Evolutionary conservation across 352 stramenopile species (phyloP).

Genomic region (Pythium utonaiense): DNA sequence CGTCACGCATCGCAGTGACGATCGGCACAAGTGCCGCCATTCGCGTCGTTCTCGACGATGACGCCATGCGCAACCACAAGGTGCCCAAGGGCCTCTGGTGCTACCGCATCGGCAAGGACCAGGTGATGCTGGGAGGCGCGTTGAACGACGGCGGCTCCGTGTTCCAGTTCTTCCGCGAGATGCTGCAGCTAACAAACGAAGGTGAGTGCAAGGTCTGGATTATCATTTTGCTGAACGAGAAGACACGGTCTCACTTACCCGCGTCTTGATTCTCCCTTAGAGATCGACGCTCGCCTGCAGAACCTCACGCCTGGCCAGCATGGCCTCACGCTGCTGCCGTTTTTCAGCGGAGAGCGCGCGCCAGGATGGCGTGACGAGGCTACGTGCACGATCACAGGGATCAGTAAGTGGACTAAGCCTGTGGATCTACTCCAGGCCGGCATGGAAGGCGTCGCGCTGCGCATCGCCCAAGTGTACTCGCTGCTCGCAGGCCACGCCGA

Average conservation of each 20-base stretch:
- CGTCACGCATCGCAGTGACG: slow-evolving; percentile 89
- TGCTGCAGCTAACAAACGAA: slow-evolving; percentile 53
- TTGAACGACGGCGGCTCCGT: slow-evolving; percentile 97
- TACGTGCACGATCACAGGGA: slow-evolving; percentile 86
- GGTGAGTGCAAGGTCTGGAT: slow-evolving; percentile 25
- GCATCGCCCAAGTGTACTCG: slow-evolving; percentile 81
- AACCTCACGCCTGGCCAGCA: slow-evolving; percentile 46
- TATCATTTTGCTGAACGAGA: too few relatives aligned
- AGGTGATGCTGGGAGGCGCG: slow-evolving; percentile 90
- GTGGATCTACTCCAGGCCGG: slow-evolving; percentile 87
- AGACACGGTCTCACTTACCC: too few relatives aligned
- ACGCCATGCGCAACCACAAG: slow-evolving; percentile 45
- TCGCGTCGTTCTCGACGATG: slow-evolving; percentile 75
- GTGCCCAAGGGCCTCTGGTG: slow-evolving; percentile 92
- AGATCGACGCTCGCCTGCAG: slow-evolving; percentile 41
- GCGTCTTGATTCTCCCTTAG: not conserved
- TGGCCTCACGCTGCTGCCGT: slow-evolving; percentile 87
- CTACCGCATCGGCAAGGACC: slow-evolving; percentile 87
- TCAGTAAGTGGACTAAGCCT: slow-evolving; percentile 89
- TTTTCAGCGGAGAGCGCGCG: slow-evolving; percentile 91
- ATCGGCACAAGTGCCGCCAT: slow-evolving; percentile 93
- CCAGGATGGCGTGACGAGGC: slow-evolving; percentile 90
- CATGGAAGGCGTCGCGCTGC: slow-evolving; percentile 90
- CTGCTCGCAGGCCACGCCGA: slow-evolving; percentile 57
- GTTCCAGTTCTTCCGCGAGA: slow-evolving; percentile 87